phyloP scores from a whole-genome alignment of 352 stramenopile species.

The Plasmopara halstedii region DNA sequence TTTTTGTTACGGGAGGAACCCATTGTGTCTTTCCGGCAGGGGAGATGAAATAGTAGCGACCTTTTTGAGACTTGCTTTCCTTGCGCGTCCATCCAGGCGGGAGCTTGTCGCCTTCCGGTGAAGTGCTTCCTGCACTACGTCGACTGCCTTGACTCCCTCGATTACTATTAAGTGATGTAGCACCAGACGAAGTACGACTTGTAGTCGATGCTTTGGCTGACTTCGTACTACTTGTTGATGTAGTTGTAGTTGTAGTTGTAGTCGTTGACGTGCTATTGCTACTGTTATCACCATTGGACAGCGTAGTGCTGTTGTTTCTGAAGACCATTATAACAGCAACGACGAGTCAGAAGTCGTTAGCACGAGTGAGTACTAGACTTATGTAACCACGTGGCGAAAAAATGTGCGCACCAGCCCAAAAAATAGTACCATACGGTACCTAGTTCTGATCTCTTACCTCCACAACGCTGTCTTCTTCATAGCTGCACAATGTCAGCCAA shows the following conservation, averaged over 20 bases:
- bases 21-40: conserved; percentile 78
- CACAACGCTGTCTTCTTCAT: conserved; percentile 33
- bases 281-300: conserved; percentile 8
- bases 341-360: neutral
- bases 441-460: conserved; percentile 10
- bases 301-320: conserved; percentile 14
- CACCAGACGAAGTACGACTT: conserved; percentile 5
- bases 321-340: neutral
- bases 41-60: conserved; percentile 81
- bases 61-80: conserved; percentile 83
- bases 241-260: neutral
- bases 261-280: conserved; percentile 3
- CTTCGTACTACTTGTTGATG: conserved; percentile 2
- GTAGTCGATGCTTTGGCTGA: conserved; percentile 3
- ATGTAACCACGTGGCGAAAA: neutral
- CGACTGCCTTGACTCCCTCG: conserved; percentile 16
- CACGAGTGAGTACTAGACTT: neutral
- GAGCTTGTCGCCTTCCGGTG: conserved; percentile 28
- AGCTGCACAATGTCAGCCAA: neutral
- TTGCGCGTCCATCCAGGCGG: conserved; percentile 74
- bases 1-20: conserved; percentile 39
- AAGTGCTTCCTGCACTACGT: conserved; percentile 18
- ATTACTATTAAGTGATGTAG: conserved; percentile 9
- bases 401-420: no score
- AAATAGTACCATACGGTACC: neutral